Conservation (phyloP, 2,329 filamentous ascomycete genomes). For the Colletotrichum coccodes region DNA sequence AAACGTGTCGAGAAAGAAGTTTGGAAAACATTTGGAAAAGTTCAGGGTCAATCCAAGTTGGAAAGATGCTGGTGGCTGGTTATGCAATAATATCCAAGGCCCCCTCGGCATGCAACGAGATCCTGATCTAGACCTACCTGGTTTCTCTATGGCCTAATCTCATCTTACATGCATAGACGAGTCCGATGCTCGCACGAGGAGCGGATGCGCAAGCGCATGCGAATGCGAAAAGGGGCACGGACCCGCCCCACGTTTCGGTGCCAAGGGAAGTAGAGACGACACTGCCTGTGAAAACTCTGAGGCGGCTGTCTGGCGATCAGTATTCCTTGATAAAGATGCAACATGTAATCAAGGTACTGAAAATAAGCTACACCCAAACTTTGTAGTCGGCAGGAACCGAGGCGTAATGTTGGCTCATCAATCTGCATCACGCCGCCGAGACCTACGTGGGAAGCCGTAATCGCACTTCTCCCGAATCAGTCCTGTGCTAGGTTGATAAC, state of each 20-base stretch:
- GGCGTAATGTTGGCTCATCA: neutral
- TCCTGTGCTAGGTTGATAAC: too few species aligned
- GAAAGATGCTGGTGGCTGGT: neutral
- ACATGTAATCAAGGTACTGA: neutral
- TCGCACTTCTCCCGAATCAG: too few species aligned
- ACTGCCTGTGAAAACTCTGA: neutral
- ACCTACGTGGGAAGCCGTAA: too few species aligned
- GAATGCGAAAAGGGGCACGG: constrained; percentile 10
- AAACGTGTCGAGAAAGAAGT: neutral
- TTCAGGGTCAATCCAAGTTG: neutral
- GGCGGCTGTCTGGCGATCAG: neutral
- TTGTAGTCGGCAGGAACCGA: neutral
- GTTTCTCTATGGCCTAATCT: neutral
- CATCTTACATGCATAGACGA: neutral
- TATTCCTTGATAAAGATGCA: neutral
- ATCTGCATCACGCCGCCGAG: neutral
- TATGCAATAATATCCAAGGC: neutral
- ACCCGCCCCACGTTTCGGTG: neutral
- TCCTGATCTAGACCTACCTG: neutral
- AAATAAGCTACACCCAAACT: neutral
- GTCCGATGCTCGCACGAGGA: neutral
- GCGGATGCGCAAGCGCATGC: neutral
- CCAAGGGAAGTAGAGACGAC: neutral
- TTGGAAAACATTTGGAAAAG: neutral
- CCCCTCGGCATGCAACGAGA: neutral